Evolutionary conservation across 352 stramenopile species (phyloP).

Genomic region (Phytophthora chlamydospora): DNA sequence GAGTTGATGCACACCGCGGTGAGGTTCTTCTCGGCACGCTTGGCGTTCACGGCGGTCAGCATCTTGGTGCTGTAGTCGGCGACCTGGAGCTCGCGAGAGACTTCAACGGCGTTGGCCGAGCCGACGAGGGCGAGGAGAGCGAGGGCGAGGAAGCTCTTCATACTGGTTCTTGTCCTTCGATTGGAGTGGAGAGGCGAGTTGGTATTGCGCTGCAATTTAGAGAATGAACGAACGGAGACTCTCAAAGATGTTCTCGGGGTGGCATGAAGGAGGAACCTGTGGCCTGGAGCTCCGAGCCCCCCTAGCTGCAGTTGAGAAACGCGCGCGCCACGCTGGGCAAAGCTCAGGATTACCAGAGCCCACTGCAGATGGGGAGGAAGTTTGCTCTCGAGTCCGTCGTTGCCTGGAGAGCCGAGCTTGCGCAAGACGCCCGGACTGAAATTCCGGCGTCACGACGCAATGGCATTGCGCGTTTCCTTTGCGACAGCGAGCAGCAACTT

Average conservation of each 20-base stretch:
- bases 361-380: too few species aligned
- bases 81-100: slow-evolving; percentile 32
- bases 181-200: neutral
- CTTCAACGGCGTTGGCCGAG: neutral
- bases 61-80: slow-evolving; percentile 45
- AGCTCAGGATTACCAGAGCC: neutral
- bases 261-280: neutral
- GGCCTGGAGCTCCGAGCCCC: neutral
- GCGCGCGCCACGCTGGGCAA: neutral
- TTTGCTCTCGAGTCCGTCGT: too few species aligned
- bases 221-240: too few species aligned
- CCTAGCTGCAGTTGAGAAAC: too few species aligned
- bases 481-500: too few species aligned
- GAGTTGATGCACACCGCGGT: slow-evolving; percentile 46
- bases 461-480: too few species aligned
- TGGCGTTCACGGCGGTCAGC: slow-evolving; percentile 42
- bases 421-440: too few species aligned
- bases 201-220: neutral
- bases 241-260: too few species aligned
- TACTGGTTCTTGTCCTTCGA: neutral
- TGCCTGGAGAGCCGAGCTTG: too few species aligned
- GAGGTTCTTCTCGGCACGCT: slow-evolving; percentile 42
- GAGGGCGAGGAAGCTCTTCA: slow-evolving; percentile 7
- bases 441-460: too few species aligned
- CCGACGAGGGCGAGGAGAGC: slow-evolving; percentile 4